A percentile compares a stretch with the other conserved stretches of the same genome.
phyloP scores from a whole-genome alignment of 2,329 filamentous ascomycete species.

The Arthroderma uncinatum region DNA sequence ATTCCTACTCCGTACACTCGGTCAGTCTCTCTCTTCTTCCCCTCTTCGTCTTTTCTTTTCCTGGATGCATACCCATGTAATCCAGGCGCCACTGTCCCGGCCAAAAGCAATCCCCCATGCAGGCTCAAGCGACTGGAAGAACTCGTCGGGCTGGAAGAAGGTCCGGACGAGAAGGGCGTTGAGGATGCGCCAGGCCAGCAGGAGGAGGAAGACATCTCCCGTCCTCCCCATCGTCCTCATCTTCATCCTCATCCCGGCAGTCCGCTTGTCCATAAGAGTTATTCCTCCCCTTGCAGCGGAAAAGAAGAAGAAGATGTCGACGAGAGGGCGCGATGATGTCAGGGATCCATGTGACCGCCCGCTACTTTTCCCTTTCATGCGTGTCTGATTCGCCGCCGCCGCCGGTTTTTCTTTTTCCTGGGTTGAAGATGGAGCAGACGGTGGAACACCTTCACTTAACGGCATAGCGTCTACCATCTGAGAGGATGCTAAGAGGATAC shows the following conservation, averaged over 20 bases:
- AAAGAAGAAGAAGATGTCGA: background rate
- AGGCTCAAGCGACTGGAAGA: conserved; percentile 89
- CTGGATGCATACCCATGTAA: conserved; percentile 69
- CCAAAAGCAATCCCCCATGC: conserved; percentile 87
- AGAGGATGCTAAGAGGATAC: no score
- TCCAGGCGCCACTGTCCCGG: conserved; percentile 64
- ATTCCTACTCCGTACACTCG: conserved; percentile 59
- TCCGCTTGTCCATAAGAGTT: background rate
- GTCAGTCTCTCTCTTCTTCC: conserved; percentile 7
- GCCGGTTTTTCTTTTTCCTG: background rate
- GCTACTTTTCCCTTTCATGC: background rate
- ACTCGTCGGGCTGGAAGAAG: conserved; percentile 98
- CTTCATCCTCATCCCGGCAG: background rate
- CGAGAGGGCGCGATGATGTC: conserved; percentile 1
- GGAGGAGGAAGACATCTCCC: background rate
- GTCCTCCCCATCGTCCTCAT: background rate
- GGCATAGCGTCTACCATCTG: background rate
- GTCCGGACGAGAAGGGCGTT: conserved; percentile 71
- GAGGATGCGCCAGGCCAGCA: conserved; percentile 59
- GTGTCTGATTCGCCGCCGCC: background rate
- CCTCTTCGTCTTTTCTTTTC: background rate
- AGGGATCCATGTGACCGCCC: background rate
- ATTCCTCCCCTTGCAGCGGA: no score
- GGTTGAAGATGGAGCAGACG: background rate
- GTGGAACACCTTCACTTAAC: conserved; percentile 1